Conservation (phyloP, 2,329 filamentous ascomycete species). For the Sporothrix schenckii region DNA sequence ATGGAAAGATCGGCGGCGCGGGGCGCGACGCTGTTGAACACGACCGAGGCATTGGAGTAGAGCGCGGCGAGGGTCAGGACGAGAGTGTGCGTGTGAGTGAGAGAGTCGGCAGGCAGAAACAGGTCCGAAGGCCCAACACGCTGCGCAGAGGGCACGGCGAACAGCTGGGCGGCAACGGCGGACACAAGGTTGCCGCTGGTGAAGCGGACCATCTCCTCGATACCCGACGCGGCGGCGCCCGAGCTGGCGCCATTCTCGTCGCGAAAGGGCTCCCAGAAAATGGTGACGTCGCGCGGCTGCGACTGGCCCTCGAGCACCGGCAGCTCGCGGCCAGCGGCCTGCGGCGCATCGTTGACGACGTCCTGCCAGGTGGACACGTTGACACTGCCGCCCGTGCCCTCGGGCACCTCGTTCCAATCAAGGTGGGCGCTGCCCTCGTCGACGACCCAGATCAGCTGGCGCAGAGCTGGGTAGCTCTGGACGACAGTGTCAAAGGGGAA, state of each 20-base stretch:
- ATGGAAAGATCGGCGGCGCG: constrained; percentile 70
- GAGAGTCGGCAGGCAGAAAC: constrained; percentile 80
- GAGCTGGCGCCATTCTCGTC: constrained; percentile 44
- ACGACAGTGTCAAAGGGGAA: constrained; percentile 76
- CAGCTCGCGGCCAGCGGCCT: constrained; percentile 62
- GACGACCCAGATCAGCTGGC: constrained; percentile 86
- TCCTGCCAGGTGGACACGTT: constrained; percentile 94
- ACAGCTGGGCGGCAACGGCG: constrained; percentile 76
- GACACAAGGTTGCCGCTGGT: constrained; percentile 83
- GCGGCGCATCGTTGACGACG: constrained; percentile 71
- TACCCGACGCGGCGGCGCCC: constrained; percentile 38
- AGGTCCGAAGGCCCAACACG: constrained; percentile 75
- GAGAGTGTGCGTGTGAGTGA: constrained; percentile 78
- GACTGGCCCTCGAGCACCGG: constrained; percentile 62
- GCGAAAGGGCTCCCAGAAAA: constrained; percentile 61
- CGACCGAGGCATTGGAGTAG: constrained; percentile 80
- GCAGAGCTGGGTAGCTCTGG: constrained; percentile 66
- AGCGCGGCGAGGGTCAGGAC: constrained; percentile 79
- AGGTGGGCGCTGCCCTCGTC: constrained; percentile 88
- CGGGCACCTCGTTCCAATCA: constrained; percentile 90
- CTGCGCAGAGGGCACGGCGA: constrained; percentile 73
- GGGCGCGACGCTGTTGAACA: constrained; percentile 85
- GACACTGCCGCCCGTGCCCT: constrained; percentile 71
- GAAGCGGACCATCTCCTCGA: constrained; percentile 77
- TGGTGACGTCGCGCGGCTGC: constrained; percentile 60